These are phyloP conservation scores for Nothopassalora personata DNA, from an alignment of 2,329 filamentous ascomycete species.

Conservation along the genomic window DNA sequence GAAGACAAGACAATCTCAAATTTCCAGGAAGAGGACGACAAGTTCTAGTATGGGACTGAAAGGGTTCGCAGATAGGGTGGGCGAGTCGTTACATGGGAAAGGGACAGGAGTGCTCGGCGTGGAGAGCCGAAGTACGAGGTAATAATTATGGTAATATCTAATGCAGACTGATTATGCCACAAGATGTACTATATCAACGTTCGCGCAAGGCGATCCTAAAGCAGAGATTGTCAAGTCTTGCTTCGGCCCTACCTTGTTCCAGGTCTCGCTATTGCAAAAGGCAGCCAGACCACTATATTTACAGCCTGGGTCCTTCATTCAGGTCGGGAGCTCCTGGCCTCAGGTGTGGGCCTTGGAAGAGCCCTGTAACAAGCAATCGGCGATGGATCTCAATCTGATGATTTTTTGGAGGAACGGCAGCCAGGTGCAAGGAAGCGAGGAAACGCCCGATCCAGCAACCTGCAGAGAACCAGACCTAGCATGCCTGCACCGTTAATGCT, in stretches of 20 bases:
- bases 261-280: too few species aligned
- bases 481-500: not conserved
- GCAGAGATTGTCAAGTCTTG: too few species aligned
- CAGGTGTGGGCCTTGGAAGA: not conserved
- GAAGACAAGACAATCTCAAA: conserved; percentile 32
- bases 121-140: conserved; percentile 31
- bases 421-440: not conserved
- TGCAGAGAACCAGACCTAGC: not conserved
- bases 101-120: conserved; percentile 43
- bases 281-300: too few species aligned
- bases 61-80: conserved; percentile 42
- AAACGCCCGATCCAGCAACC: not conserved
- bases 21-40: conserved; percentile 38
- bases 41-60: conserved; percentile 36
- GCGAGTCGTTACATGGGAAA: conserved; percentile 43
- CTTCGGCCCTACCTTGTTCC: too few species aligned
- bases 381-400: not conserved
- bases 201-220: too few species aligned
- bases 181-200: not conserved
- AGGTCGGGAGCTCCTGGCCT: not conserved
- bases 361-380: not conserved
- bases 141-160: conserved; percentile 7
- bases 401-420: not conserved
- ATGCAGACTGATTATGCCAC: conserved; percentile 19
- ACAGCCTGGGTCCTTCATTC: not conserved